Percentiles rank a stretch among this genome's conserved stretches.
Conservation (phyloP, 345 rosid species). For the Bruguiera sexangula region DNA sequence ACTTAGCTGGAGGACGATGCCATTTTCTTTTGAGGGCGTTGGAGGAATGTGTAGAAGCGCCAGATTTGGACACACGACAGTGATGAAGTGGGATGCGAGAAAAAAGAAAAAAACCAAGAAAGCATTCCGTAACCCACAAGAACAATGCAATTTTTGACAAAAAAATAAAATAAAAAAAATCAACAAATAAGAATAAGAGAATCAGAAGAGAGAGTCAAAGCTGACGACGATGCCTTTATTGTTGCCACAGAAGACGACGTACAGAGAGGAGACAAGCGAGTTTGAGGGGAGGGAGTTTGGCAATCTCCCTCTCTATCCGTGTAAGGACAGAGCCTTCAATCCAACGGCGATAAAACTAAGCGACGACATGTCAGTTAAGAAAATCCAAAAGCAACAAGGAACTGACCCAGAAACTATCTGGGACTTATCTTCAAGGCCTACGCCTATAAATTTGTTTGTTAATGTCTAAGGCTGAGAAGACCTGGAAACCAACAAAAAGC, state of each 20-base stretch:
- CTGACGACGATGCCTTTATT: slow-evolving; percentile 20
- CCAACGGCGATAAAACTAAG: slow-evolving; percentile 17
- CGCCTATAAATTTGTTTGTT: slow-evolving; percentile 25
- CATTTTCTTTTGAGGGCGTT: too few species aligned
- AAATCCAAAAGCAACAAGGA: slow-evolving; percentile 27
- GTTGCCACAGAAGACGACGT: neutral
- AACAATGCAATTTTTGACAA: neutral
- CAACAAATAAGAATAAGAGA: too few species aligned
- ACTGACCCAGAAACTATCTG: slow-evolving; percentile 25
- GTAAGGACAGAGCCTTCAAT: slow-evolving; percentile 26
- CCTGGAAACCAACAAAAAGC: slow-evolving; percentile 30
- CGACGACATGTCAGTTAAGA: slow-evolving; percentile 24
- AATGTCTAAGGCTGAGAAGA: slow-evolving; percentile 31
- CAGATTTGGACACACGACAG: too few species aligned
- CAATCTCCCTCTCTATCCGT: slow-evolving; percentile 6
- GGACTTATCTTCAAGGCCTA: slow-evolving; percentile 25
- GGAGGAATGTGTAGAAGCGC: too few species aligned
- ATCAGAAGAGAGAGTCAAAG: too few species aligned
- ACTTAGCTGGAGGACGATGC: too few species aligned
- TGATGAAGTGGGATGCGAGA: too few species aligned
- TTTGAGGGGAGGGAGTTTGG: too few species aligned
- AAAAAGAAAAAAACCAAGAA: too few species aligned
- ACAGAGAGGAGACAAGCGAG: neutral
- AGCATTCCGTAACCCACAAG: neutral
- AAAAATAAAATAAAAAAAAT: neutral